phyloP scores from a whole-genome alignment of 2,329 filamentous ascomycete genomes.

The Periconia sp. region DNA sequence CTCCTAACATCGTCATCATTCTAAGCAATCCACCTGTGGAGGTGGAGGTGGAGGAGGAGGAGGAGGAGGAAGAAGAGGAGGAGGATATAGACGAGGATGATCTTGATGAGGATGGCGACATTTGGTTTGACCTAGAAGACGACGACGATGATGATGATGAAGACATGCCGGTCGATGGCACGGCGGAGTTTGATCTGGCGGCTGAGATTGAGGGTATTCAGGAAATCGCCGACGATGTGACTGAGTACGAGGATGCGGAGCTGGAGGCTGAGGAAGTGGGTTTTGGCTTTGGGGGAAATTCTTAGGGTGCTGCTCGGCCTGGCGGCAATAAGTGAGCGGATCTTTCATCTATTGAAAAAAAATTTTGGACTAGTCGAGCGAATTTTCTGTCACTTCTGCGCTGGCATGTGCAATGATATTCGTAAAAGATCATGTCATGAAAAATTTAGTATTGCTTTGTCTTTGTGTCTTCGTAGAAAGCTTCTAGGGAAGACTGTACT shows the following conservation, averaged over 20 bases:
- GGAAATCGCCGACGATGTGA: background rate
- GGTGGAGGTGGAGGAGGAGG: background rate
- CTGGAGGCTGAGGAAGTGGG: background rate
- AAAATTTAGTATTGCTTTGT: too few species aligned
- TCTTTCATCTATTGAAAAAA: too few species aligned
- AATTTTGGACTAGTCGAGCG: too few species aligned
- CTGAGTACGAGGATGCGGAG: slow-evolving; percentile 4
- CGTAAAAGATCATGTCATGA: too few species aligned
- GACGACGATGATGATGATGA: background rate
- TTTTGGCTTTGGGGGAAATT: slow-evolving; percentile 8
- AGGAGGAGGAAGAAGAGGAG: background rate
- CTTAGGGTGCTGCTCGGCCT: too few species aligned
- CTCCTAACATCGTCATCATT: too few species aligned
- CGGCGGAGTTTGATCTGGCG: background rate
- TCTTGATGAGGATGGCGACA: background rate
- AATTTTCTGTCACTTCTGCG: too few species aligned
- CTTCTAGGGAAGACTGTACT: too few species aligned
- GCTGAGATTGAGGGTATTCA: background rate
- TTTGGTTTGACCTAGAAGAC: slow-evolving; percentile 1
- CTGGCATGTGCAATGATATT: too few species aligned
- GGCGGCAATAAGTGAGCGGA: too few species aligned
- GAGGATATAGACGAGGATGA: background rate
- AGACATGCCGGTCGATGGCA: background rate
- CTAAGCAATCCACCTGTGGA: too few species aligned
- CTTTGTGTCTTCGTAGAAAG: too few species aligned